These are phyloP conservation scores for Wickerhamomyces ciferrii DNA, from an alignment of 805 yeast species.

Conservation along the genomic window DNA sequence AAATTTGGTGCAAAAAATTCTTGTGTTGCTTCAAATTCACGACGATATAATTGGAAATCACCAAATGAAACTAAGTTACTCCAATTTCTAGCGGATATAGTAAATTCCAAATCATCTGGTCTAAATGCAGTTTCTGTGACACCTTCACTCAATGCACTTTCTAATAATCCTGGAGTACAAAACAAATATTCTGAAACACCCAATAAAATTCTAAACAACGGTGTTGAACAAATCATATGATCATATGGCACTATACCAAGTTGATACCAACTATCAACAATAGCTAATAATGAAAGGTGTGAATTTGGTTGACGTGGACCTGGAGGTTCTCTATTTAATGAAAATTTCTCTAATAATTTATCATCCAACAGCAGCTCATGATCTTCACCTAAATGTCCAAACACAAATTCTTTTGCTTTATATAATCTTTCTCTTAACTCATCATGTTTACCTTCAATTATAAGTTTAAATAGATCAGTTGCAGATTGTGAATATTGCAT, in stretches of 20 bases:
- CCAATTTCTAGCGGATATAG: conserved; percentile 87
- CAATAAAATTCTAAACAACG: conserved; percentile 80
- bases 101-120: conserved; percentile 88
- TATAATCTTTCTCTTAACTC: conserved; percentile 54
- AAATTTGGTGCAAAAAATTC: conserved; percentile 81
- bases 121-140: conserved; percentile 63
- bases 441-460: conserved; percentile 63
- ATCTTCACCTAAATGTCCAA: conserved; percentile 53
- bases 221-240: conserved; percentile 95
- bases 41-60: conserved; percentile 64
- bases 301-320: conserved; percentile 74
- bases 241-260: conserved; percentile 88
- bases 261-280: conserved; percentile 91
- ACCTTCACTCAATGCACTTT: conserved; percentile 72
- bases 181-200: conserved; percentile 93
- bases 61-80: conserved; percentile 73
- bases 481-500: conserved; percentile 84
- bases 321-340: conserved; percentile 65
- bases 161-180: conserved; percentile 78
- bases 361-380: conserved; percentile 73
- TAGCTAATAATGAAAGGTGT: conserved; percentile 81
- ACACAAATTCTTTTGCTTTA: conserved; percentile 70
- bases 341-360: conserved; percentile 68
- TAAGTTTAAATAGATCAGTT: conserved; percentile 75
- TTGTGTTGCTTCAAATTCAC: conserved; percentile 75